These are phyloP conservation scores for Aspergillus ochraceus DNA, from an alignment of 2,329 filamentous ascomycete genomes.

Conservation along the genomic window DNA sequence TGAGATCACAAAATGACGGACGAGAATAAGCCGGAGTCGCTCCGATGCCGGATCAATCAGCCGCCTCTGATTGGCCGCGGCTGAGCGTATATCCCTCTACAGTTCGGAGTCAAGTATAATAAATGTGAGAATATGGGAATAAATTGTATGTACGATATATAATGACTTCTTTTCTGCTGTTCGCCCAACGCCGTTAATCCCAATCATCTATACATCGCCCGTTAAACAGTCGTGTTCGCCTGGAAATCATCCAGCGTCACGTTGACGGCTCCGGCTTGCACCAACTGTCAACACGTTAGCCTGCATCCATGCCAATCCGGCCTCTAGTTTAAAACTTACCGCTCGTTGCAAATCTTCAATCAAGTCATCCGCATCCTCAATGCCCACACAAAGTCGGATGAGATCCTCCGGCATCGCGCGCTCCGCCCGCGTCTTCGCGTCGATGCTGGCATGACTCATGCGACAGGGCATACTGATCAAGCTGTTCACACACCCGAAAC, in stretches of 20 bases:
- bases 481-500: constrained; percentile 97
- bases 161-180: neutral
- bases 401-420: constrained; percentile 95
- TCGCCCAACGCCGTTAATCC: constrained; percentile 1
- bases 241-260: constrained; percentile 81
- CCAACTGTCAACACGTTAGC: constrained; percentile 58
- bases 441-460: constrained; percentile 99
- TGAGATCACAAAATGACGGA: constrained; percentile 11
- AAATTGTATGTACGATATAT: neutral
- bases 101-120: too few relatives aligned
- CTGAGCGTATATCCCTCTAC: neutral
- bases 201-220: neutral
- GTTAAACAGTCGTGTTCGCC: constrained; percentile 44
- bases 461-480: constrained; percentile 99
- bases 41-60: constrained; percentile 29
- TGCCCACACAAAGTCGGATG: constrained; percentile 91
- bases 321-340: constrained; percentile 57
- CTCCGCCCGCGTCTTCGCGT: constrained; percentile 86
- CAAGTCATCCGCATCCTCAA: constrained; percentile 87
- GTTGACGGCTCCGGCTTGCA: constrained; percentile 89
- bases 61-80: neutral
- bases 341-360: constrained; percentile 90
- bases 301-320: neutral
- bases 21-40: constrained; percentile 23
- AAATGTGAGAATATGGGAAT: too few relatives aligned